Evolutionary conservation across 1,284 basidiomycete species (phyloP).

Genomic region (Ustilago xerochloae): DNA sequence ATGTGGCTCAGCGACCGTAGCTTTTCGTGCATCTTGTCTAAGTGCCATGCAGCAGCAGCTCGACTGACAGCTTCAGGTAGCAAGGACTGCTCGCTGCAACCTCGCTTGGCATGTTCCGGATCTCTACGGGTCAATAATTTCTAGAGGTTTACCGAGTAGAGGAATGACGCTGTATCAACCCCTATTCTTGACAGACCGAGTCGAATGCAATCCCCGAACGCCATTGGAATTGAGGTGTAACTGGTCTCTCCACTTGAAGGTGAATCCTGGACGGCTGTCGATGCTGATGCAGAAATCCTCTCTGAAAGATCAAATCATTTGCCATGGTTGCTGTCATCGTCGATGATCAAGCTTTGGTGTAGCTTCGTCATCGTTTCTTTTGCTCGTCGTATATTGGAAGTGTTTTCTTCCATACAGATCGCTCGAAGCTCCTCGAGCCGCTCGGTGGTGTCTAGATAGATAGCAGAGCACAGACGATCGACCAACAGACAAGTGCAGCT

Average conservation of each 20-base stretch:
- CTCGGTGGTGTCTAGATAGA: neutral
- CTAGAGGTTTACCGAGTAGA: neutral
- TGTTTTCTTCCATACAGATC: neutral
- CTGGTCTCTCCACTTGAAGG: too few relatives aligned
- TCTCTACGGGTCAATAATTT: neutral
- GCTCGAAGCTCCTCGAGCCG: neutral
- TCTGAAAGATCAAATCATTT: too few relatives aligned
- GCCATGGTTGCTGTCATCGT: neutral
- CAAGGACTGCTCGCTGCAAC: neutral
- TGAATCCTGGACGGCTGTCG: neutral
- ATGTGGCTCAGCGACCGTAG: slow-evolving; percentile 3
- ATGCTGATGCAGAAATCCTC: too few relatives aligned
- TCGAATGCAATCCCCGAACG: neutral
- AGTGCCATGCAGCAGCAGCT: neutral
- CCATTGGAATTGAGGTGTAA: too few relatives aligned
- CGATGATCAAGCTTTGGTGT: slow-evolving; percentile 1
- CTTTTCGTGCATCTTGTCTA: neutral
- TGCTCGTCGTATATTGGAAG: neutral
- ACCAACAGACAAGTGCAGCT: neutral
- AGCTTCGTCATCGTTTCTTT: neutral
- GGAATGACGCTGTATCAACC: slow-evolving; percentile 4
- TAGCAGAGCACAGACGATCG: neutral
- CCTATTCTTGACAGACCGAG: slow-evolving; percentile 2
- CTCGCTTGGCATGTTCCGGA: slow-evolving; percentile 1
- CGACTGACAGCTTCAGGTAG: neutral